These are phyloP conservation scores for Cardamine resedifolia DNA, from an alignment of 345 rosid genomes.

Conservation along the genomic window DNA sequence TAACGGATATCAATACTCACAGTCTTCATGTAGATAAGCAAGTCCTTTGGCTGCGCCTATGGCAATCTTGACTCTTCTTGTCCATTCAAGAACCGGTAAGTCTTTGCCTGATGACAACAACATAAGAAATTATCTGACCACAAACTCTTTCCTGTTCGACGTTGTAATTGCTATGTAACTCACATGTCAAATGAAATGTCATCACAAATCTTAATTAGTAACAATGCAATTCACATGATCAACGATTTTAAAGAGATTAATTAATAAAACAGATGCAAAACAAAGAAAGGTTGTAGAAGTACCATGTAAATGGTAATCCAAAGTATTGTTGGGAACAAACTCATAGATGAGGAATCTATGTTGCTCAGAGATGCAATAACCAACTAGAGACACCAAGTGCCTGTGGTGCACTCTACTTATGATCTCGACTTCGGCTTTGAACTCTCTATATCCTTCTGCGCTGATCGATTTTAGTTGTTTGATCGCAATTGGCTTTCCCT, in stretches of 20 bases:
- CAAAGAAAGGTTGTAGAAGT: not conserved
- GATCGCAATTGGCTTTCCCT: conserved; percentile 59
- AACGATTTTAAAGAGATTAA: not conserved
- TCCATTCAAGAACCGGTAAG: conserved; percentile 53
- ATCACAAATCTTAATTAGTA: not conserved
- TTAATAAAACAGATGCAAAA: not conserved
- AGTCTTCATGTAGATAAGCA: conserved; percentile 78
- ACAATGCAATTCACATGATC: not conserved
- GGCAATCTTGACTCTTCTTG: conserved; percentile 56
- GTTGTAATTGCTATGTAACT: not conserved
- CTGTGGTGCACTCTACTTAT: conserved; percentile 42
- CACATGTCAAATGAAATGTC: too few species aligned
- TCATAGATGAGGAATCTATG: conserved; percentile 43
- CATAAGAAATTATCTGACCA: not conserved
- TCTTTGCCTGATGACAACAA: conserved; percentile 48
- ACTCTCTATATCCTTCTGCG: conserved; percentile 39
- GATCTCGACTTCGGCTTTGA: conserved; percentile 46
- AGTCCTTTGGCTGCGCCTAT: conserved; percentile 82
- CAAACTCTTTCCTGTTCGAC: not conserved
- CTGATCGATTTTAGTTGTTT: conserved; percentile 56
- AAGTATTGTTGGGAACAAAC: conserved; percentile 41
- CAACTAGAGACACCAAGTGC: conserved; percentile 70
- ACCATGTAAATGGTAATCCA: conserved; percentile 45
- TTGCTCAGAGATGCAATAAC: conserved; percentile 50
- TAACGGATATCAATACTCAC: conserved; percentile 38